Conservation (phyloP, 2,329 filamentous ascomycete genomes). For the Xylariaceae sp. region DNA sequence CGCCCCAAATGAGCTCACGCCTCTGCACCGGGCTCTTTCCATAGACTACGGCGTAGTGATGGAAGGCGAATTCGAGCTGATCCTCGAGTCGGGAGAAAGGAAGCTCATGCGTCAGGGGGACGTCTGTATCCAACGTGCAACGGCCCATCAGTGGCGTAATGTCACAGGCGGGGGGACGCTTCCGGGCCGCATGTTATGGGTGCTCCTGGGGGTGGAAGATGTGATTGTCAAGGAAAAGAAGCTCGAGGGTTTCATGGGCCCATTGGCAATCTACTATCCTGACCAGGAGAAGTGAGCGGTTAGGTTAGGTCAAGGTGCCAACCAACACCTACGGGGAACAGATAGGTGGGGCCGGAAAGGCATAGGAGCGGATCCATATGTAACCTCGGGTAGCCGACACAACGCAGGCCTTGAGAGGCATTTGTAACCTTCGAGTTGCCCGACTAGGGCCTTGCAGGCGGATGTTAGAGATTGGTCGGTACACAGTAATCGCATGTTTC, state of each 20-base stretch:
- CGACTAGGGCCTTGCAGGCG: too few relatives aligned
- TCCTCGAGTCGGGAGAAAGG: conserved; percentile 13
- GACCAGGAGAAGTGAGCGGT: neutral
- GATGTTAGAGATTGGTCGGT: too few relatives aligned
- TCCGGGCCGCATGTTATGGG: conserved; percentile 13
- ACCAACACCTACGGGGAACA: too few relatives aligned
- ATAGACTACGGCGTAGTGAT: conserved; percentile 15
- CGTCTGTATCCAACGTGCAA: conserved; percentile 11
- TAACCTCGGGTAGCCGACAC: too few relatives aligned
- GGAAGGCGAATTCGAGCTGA: conserved; percentile 11
- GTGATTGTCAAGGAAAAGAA: neutral
- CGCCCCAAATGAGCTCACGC: conserved; percentile 11
- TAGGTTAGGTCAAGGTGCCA: too few relatives aligned
- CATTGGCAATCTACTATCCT: conserved; percentile 2
- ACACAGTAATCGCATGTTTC: too few relatives aligned
- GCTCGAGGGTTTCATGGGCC: neutral
- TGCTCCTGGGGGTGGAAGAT: conserved; percentile 8
- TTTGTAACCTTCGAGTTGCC: too few relatives aligned
- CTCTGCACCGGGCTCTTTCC: conserved; percentile 11
- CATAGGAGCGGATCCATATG: too few relatives aligned
- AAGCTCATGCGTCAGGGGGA: conserved; percentile 12
- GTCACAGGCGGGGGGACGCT: conserved; percentile 10
- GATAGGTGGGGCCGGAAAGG: too few relatives aligned
- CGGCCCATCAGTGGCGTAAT: conserved; percentile 16
- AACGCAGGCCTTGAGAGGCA: too few relatives aligned